These are phyloP conservation scores for Trichothecium roseum DNA, from an alignment of 2,329 filamentous ascomycete genomes.

Conservation along the genomic window DNA sequence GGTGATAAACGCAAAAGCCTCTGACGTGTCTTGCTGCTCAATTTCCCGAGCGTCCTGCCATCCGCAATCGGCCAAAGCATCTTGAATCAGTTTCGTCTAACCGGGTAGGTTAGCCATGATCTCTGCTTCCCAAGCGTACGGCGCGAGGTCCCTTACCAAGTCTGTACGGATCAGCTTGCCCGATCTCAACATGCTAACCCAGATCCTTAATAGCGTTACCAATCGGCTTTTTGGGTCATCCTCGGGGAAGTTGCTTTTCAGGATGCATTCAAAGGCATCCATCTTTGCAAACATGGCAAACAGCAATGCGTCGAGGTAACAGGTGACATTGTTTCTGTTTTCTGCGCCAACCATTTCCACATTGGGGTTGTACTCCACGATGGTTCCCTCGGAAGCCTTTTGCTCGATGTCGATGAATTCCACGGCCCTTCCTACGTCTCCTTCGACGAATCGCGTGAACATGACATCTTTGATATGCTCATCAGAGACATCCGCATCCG, in stretches of 20 bases:
- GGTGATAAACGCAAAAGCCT: constrained; percentile 92
- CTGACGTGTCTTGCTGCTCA: constrained; percentile 90
- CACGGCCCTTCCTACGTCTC: constrained; percentile 64
- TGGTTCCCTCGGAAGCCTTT: constrained; percentile 68
- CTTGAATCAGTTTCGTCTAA: constrained; percentile 79
- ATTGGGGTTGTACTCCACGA: constrained; percentile 63
- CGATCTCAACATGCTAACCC: constrained; percentile 84
- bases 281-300: constrained; percentile 94
- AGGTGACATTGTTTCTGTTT: constrained; percentile 82
- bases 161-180: constrained; percentile 80
- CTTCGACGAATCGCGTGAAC: constrained; percentile 53
- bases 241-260: constrained; percentile 62
- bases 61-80: constrained; percentile 72
- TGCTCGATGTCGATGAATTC: constrained; percentile 70
- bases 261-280: constrained; percentile 84
- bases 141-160: constrained; percentile 44
- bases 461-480: constrained; percentile 48
- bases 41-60: constrained; percentile 71
- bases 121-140: background rate
- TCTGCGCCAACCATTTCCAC: constrained; percentile 72
- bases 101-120: constrained; percentile 6
- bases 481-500: constrained; percentile 31
- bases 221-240: constrained; percentile 64
- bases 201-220: constrained; percentile 69
- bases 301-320: constrained; percentile 81